These are phyloP conservation scores for Mycena chlorophos DNA, from an alignment of 768 basidiomycete genomes.

Conservation along the genomic window DNA sequence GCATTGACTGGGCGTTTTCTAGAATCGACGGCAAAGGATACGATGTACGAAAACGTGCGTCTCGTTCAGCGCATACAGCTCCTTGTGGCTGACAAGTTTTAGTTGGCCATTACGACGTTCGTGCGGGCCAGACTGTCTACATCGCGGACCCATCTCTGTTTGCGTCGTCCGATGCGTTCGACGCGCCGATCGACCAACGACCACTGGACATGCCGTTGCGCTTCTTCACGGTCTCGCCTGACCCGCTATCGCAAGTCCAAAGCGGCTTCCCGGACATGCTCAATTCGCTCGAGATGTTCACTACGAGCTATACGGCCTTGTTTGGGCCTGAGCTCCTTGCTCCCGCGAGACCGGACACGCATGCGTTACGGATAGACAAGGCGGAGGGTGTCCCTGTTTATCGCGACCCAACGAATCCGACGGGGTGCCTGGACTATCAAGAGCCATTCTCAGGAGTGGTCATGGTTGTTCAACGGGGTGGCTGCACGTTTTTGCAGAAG, in stretches of 20 bases:
- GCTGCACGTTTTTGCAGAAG: slow-evolving; percentile 89
- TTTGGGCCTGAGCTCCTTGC: slow-evolving; percentile 68
- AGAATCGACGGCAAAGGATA: slow-evolving; percentile 84
- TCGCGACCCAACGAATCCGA: slow-evolving; percentile 50
- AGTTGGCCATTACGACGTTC: slow-evolving; percentile 84
- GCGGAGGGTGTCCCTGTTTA: slow-evolving; percentile 56
- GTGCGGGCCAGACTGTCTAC: slow-evolving; percentile 79
- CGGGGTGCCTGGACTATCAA: slow-evolving; percentile 62
- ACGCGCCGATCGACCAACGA: slow-evolving; percentile 21
- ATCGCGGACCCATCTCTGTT: slow-evolving; percentile 66
- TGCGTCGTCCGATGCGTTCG: slow-evolving; percentile 20
- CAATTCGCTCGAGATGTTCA: slow-evolving; percentile 44
- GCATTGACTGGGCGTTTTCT: slow-evolving; percentile 72
- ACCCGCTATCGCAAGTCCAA: slow-evolving; percentile 46
- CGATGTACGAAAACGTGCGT: slow-evolving; percentile 79
- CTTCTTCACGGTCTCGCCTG: slow-evolving; percentile 54
- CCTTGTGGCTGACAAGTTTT: slow-evolving; percentile 8
- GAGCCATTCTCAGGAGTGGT: slow-evolving; percentile 49
- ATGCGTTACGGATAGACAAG: slow-evolving; percentile 46
- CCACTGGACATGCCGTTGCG: slow-evolving; percentile 56
- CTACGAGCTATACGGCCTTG: slow-evolving; percentile 61
- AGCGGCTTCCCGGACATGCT: slow-evolving; percentile 36
- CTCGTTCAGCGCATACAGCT: background rate
- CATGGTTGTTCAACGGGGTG: slow-evolving; percentile 71
- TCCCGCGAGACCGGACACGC: slow-evolving; percentile 23